These are phyloP conservation scores for Aspergillus luchuensis DNA, from an alignment of 2,329 filamentous ascomycete genomes.

Conservation along the genomic window DNA sequence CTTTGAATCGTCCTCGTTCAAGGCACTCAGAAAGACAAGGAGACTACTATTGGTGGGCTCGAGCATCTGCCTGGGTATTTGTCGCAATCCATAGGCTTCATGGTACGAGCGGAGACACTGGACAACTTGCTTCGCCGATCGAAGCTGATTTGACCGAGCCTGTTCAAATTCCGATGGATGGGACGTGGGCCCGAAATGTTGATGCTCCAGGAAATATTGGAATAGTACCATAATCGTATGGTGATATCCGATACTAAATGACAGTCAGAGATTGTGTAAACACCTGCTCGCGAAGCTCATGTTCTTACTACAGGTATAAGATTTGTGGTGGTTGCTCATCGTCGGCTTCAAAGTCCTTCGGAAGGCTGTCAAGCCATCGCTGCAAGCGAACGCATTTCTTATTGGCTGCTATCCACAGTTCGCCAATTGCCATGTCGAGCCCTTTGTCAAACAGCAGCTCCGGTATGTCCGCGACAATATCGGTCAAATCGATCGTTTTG, in stretches of 20 bases:
- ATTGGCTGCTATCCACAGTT: constrained; percentile 23
- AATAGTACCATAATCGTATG: constrained; percentile 31
- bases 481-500: constrained; percentile 25
- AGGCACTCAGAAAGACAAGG: constrained; percentile 22
- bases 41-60: constrained; percentile 28
- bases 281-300: neutral
- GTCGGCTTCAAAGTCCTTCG: constrained; percentile 19
- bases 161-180: constrained; percentile 16
- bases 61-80: constrained; percentile 32
- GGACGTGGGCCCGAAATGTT: constrained; percentile 11
- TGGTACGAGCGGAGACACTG: constrained; percentile 31
- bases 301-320: constrained; percentile 33
- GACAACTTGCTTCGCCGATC: constrained; percentile 29
- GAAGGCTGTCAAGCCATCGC: constrained; percentile 27
- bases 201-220: constrained; percentile 25
- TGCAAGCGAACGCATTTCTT: constrained; percentile 25
- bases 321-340: constrained; percentile 29
- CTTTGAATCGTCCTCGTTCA: constrained; percentile 26
- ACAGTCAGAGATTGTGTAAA: constrained; percentile 15
- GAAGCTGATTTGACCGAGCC: constrained; percentile 20
- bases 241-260: constrained; percentile 32
- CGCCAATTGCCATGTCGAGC: constrained; percentile 15
- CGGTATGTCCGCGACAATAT: constrained; percentile 28
- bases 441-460: constrained; percentile 28
- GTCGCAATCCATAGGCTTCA: constrained; percentile 30